Conservation (phyloP, 306 rosid genomes). For the Trifolium subterraneum region DNA sequence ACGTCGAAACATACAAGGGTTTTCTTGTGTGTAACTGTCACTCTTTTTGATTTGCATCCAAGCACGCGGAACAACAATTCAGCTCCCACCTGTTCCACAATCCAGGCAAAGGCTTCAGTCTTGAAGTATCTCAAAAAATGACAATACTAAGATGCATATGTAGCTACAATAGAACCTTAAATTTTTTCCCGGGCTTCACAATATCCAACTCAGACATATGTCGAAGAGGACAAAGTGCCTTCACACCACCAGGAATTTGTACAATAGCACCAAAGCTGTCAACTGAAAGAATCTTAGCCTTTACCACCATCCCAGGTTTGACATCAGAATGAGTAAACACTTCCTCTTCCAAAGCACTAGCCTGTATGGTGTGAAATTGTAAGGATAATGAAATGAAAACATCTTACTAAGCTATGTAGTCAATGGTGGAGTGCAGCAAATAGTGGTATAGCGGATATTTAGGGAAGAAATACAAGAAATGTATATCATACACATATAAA, state of each 20-base stretch:
- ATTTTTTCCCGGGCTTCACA: slow-evolving; percentile 86
- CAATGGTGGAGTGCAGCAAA: background rate
- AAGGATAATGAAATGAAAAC: slow-evolving; percentile 28
- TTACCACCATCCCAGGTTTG: slow-evolving; percentile 89
- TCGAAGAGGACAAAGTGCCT: slow-evolving; percentile 90
- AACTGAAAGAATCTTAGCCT: slow-evolving; percentile 79
- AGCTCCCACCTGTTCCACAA: slow-evolving; percentile 78
- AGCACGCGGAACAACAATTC: slow-evolving; percentile 89
- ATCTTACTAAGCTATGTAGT: background rate
- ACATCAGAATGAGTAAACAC: slow-evolving; percentile 91
- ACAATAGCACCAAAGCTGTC: slow-evolving; percentile 91
- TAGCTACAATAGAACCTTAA: slow-evolving; percentile 62
- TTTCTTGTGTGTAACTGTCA: slow-evolving; percentile 96
- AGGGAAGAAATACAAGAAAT: background rate
- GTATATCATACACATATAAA: background rate
- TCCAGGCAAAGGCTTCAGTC: slow-evolving; percentile 42
- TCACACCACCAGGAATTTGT: slow-evolving; percentile 95
- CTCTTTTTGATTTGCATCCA: slow-evolving; percentile 94
- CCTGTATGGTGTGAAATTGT: slow-evolving; percentile 54
- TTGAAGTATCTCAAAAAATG: slow-evolving; percentile 11
- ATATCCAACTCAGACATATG: slow-evolving; percentile 98
- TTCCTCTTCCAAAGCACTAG: slow-evolving; percentile 86
- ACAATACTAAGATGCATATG: background rate
- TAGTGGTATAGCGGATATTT: too few relatives aligned
- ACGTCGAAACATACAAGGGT: slow-evolving; percentile 69